phyloP scores from a whole-genome alignment of 345 rosid species.

The Eutrema yunnanense region DNA sequence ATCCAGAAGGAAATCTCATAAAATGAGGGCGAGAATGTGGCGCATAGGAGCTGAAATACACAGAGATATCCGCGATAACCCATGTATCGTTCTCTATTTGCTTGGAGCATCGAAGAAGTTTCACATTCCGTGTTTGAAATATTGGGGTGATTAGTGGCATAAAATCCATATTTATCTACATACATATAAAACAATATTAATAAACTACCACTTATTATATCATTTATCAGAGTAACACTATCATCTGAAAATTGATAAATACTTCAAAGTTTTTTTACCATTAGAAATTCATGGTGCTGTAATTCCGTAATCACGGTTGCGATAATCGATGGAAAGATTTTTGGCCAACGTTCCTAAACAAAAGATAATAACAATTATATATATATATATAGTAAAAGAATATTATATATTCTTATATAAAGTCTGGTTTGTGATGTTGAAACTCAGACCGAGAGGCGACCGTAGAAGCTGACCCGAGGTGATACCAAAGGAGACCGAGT shows the following conservation, averaged over 20 bases:
- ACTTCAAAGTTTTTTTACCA: not conserved
- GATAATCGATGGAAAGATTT: slow-evolving; percentile 47
- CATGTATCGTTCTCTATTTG: slow-evolving; percentile 44
- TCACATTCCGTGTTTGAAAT: slow-evolving; percentile 42
- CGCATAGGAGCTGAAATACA: slow-evolving; percentile 29
- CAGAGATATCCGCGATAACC: slow-evolving; percentile 61
- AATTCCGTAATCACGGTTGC: not conserved
- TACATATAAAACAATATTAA: not conserved
- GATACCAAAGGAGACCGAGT: no score
- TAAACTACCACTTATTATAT: not conserved
- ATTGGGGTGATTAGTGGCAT: slow-evolving; percentile 43
- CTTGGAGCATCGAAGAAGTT: slow-evolving; percentile 51
- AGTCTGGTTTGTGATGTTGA: not conserved
- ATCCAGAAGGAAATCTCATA: slow-evolving; percentile 68
- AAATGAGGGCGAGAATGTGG: slow-evolving; percentile 13
- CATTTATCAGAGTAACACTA: not conserved
- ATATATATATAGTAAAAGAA: not conserved
- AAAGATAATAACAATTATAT: not conserved
- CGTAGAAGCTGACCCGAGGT: no score
- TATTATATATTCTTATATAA: not conserved
- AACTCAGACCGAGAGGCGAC: no score
- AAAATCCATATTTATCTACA: slow-evolving; percentile 50
- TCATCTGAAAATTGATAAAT: not conserved
- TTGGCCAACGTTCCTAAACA: slow-evolving; percentile 45
- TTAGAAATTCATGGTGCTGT: not conserved